A percentile compares a stretch with the other conserved stretches of the same genome.
Evolutionary conservation across 2,329 filamentous ascomycete species (phyloP).

Genomic region (Penicillium olsonii): DNA sequence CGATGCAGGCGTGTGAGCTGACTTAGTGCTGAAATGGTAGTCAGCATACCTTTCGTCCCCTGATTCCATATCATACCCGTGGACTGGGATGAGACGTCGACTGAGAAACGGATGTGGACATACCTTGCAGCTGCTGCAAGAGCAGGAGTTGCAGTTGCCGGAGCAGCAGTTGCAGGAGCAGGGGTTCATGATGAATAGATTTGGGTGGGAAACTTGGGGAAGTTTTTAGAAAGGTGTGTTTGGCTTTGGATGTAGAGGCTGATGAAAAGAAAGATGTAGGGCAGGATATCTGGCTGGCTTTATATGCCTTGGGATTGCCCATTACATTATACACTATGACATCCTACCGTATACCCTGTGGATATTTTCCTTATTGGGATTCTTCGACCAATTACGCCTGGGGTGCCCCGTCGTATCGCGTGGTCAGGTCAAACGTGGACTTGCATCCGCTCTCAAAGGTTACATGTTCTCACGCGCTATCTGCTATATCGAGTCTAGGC

Average conservation of each 20-base stretch:
- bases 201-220: conserved; percentile 17
- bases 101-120: conserved; percentile 14
- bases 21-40: conserved; percentile 26
- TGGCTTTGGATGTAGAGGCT: conserved; percentile 2
- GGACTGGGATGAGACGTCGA: background rate
- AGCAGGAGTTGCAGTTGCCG: conserved; percentile 15
- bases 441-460: conserved; percentile 9
- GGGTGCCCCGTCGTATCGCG: conserved; percentile 16
- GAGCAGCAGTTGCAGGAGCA: conserved; percentile 44
- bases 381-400: background rate
- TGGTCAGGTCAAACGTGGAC: conserved; percentile 23
- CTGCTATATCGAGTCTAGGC: conserved; percentile 9
- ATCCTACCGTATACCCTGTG: background rate
- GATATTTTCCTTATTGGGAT: background rate
- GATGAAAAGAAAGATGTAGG: conserved; percentile 4
- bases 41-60: conserved; percentile 12
- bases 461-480: conserved; percentile 22
- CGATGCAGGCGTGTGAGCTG: conserved; percentile 14
- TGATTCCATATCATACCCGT: background rate
- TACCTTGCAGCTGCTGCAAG: conserved; percentile 42
- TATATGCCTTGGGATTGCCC: conserved; percentile 17
- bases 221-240: conserved; percentile 2
- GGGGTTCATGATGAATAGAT: conserved; percentile 41
- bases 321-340: background rate
- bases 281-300: conserved; percentile 13